Evolutionary conservation across 2,329 filamentous ascomycete genomes (phyloP), one percentile per base, ranked within the genome.

Genomic region (Xylaria sp.): DNA sequence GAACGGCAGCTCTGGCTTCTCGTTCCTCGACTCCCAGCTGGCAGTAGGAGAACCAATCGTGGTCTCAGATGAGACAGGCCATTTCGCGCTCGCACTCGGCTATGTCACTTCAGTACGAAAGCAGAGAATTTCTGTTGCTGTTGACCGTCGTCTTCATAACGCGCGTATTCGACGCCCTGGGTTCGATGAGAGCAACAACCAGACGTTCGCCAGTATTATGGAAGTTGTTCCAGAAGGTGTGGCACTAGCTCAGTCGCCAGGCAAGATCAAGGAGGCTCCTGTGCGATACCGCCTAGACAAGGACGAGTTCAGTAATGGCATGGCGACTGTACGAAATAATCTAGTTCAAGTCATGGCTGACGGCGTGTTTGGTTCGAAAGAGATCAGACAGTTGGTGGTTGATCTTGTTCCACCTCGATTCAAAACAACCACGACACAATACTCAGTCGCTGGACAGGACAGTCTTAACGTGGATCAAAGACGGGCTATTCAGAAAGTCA

Each of bases 261-360:
- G 81, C 32, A 86, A 83, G 72, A 83, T 84, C 71, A 83, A 85
- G 66, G 83, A 85, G 65, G 79, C 85, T 4, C 87, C 87, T 4
- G 81, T 91, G 6, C 84, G 89, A 57, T 99, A 97, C 75, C 91
- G 96, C 28, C 84, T 99, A 4, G 96, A 99, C 80, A 97, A 97
- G 78, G 96, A 99, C 75, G 96, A 99, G 77, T 99, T 99, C 80
- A 97, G 93, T 80, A 98, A 97, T 75, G 96, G 96, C 65, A 97
- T 99, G 93, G 94, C 96, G 3, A 91, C 92, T 34, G 93, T 97
- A 53, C 90, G 96, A 61, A 97, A 97, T 80, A 99, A 98, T 73
- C 86, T 99, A 0, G 89, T 98, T 36, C 93, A 94, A 72, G 88
- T 97, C 74, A 98, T 99, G 94, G 89, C 93, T 46, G 89, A 94